phyloP scores from a whole-genome alignment of 192 early-diverging fungal genomes.

The Dispira simplex region DNA sequence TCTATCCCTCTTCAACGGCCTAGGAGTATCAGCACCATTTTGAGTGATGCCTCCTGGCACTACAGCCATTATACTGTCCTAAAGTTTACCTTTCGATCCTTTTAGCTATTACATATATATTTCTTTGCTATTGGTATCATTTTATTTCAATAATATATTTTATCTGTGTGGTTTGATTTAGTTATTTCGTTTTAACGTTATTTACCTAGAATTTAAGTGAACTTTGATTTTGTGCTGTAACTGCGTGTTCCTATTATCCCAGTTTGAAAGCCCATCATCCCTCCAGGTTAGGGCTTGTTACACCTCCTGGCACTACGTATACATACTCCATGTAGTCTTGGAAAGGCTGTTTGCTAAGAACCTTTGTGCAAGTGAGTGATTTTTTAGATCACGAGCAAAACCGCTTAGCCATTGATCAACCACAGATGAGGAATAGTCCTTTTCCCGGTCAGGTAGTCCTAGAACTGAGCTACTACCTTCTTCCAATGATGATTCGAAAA shows the following conservation, averaged over 20 bases:
- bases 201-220: not conserved
- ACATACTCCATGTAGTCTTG: not conserved
- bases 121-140: no score
- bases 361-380: not conserved
- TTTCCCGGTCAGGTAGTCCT: not conserved
- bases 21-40: no score
- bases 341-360: not conserved
- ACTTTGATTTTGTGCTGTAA: not conserved
- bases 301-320: not conserved
- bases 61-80: no score
- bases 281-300: not conserved
- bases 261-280: no score
- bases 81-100: no score
- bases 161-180: no score
- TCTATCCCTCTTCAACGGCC: no score
- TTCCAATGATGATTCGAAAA: not conserved
- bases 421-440: not conserved
- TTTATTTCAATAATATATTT: not conserved
- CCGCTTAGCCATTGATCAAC: not conserved
- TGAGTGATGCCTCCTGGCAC: no score
- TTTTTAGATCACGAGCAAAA: not conserved
- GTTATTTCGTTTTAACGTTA: not conserved
- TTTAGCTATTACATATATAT: no score
- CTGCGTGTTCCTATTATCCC: not conserved
- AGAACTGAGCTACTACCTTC: not conserved